phyloP scores from a whole-genome alignment of 2,329 filamentous ascomycete genomes.

The Neofusicoccum laricinum region DNA sequence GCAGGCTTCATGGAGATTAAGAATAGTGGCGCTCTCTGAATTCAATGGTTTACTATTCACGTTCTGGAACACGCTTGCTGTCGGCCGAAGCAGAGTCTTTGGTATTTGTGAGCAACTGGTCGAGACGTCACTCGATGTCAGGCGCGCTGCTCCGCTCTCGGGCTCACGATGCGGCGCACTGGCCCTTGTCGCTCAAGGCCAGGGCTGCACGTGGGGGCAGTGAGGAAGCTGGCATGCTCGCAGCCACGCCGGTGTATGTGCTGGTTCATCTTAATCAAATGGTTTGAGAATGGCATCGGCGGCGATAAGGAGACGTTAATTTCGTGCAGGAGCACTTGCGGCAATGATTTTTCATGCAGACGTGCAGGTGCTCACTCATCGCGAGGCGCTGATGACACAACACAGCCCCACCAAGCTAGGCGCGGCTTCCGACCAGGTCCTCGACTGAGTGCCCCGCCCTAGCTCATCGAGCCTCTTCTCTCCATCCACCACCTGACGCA shows the following conservation, averaged over 20 bases:
- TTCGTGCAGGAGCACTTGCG: background rate
- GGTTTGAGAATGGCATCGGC: background rate
- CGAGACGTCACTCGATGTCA: conserved; percentile 9
- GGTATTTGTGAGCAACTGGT: conserved; percentile 8
- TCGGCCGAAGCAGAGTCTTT: background rate
- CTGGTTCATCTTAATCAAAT: background rate
- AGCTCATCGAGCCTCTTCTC: background rate
- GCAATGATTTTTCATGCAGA: background rate
- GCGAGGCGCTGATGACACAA: conserved; percentile 9
- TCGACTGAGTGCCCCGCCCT: background rate
- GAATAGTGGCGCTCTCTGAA: background rate
- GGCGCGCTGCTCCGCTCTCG: conserved; percentile 12
- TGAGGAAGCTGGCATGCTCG: background rate
- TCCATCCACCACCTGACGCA: conserved; percentile 7
- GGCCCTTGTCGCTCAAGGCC: background rate
- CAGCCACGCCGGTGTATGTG: background rate
- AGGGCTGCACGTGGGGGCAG: background rate
- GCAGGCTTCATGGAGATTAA: background rate
- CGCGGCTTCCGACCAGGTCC: background rate
- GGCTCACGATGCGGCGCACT: background rate
- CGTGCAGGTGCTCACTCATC: conserved; percentile 9
- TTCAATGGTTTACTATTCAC: background rate
- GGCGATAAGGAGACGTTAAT: background rate
- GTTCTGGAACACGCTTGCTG: background rate
- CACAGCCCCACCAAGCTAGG: background rate